Percentiles rank a stretch among this genome's conserved stretches.
These are phyloP conservation scores for Mycosarcoma mackinlayi DNA, from an alignment of 1,284 basidiomycete species.

Conservation along the genomic window DNA sequence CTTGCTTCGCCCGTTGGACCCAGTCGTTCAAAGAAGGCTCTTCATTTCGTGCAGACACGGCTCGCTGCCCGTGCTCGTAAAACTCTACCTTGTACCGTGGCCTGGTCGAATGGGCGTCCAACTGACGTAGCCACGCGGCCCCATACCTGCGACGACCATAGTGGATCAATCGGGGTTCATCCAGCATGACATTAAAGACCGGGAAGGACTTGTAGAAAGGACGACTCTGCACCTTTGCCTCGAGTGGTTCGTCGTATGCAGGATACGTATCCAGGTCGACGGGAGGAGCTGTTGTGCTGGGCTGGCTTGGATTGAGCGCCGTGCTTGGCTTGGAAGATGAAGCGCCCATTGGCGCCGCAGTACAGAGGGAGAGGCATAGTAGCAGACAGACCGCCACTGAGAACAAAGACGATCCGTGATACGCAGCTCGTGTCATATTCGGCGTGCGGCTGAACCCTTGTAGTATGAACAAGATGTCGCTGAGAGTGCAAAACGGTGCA, in stretches of 20 bases:
- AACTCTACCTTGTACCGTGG: not conserved
- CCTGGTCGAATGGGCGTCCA: not conserved
- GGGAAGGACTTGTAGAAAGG: not conserved
- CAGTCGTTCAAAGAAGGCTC: not conserved
- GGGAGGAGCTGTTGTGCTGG: too few species aligned
- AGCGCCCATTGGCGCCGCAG: not conserved
- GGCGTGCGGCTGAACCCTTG: too few species aligned
- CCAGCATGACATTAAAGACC: not conserved
- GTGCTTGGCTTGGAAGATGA: not conserved
- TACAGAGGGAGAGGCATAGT: not conserved
- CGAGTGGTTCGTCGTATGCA: not conserved
- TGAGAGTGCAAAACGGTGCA: too few species aligned
- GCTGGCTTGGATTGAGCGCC: too few species aligned
- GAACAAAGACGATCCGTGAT: too few species aligned
- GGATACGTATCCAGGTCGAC: too few species aligned
- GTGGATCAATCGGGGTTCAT: not conserved
- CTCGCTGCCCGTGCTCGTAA: not conserved
- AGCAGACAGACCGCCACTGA: slow-evolving; percentile 7
- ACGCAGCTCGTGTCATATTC: too few species aligned
- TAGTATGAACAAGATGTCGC: too few species aligned
- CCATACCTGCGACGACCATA: not conserved
- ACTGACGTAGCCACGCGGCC: not conserved
- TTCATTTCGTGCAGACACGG: not conserved
- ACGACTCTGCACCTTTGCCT: not conserved
- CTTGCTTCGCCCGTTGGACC: not conserved